Evolutionary conservation across 306 rosid genomes (phyloP), one percentile per base, ranked within the genome.

Genomic region (Vigna unguiculata): DNA sequence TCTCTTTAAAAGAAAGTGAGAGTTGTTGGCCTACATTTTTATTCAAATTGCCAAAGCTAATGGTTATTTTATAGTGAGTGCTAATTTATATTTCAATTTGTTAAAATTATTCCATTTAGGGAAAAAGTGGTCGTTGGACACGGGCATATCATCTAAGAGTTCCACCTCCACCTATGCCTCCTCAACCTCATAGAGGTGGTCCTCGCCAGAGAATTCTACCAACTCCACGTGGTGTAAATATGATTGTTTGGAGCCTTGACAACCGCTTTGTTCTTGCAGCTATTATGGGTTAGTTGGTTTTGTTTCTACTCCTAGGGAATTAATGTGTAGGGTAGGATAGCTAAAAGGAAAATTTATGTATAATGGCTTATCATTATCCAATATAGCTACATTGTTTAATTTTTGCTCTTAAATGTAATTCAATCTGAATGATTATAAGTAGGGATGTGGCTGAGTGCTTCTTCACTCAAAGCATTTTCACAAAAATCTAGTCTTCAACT

Each of bases 201-300:
- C 99, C 99, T 78, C 96, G 96, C 49, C 99, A 92, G 84, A 90
- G 98, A 78, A 91, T 90, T 83, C 90, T 96, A 83, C 99, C 99
- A 34, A 96, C 98, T 47, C 99, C 98, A 76, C 99, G 97, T 41
- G 98, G 98, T 86, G 99, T 96, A 73, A 96, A 92, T 92, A 96
- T 96, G 99, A 92, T 96, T 74, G 86, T 87, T 79, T 96, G 99
- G 99, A 96, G 99, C 88, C 89, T 92, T 83, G 99, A 96, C 78
- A 96, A 96, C 81, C 99, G 98, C 67, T 96, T 96, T 82, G 99
- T 96, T 78, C 96, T 96, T 71, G 99, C 99, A 80, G 99, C 99
- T 81, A 92, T 92, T 54, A 96, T 92, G 99, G 99, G 98, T 92
- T 78, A 70, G 85, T 34, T 32, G 36, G 36, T 32, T 32, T 32